Evolutionary conservation across 2,329 filamentous ascomycete species (phyloP).

Genomic region (Mycosphaerella sp.): DNA sequence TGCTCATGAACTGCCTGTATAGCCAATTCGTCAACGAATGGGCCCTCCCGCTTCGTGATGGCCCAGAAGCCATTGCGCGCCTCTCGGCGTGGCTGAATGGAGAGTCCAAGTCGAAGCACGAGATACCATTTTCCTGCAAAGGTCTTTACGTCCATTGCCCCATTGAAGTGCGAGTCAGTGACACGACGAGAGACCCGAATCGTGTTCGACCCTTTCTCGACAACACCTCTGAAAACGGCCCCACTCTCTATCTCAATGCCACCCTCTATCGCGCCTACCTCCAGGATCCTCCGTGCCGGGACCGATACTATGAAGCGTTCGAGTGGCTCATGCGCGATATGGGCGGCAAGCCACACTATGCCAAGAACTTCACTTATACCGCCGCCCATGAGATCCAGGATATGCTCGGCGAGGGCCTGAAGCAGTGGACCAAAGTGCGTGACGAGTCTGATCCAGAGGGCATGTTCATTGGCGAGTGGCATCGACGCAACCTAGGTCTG

Average conservation of each 20-base stretch:
- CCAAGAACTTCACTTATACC: slow-evolving; percentile 73
- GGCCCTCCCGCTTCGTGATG: slow-evolving; percentile 79
- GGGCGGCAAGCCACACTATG: slow-evolving; percentile 80
- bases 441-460: slow-evolving; percentile 69
- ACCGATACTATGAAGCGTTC: slow-evolving; percentile 80
- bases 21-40: slow-evolving; percentile 99
- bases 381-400: slow-evolving; percentile 54
- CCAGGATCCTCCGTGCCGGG: slow-evolving; percentile 66
- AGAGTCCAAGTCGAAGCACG: slow-evolving; percentile 57
- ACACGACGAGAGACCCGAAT: slow-evolving; percentile 50
- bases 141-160: slow-evolving; percentile 83
- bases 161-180: slow-evolving; percentile 79
- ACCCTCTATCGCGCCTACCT: slow-evolving; percentile 80
- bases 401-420: slow-evolving; percentile 64
- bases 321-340: slow-evolving; percentile 86
- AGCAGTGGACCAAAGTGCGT: slow-evolving; percentile 61
- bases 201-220: slow-evolving; percentile 61
- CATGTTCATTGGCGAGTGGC: slow-evolving; percentile 89
- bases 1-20: slow-evolving; percentile 96
- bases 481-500: slow-evolving; percentile 60
- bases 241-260: slow-evolving; percentile 82
- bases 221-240: slow-evolving; percentile 59
- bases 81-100: slow-evolving; percentile 80
- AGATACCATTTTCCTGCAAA: slow-evolving; percentile 73
- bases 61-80: slow-evolving; percentile 77